Evolutionary conservation across 441 rosid genomes (phyloP), one percentile per base, ranked within the genome.

Genomic region (Mallotus japonicus): DNA sequence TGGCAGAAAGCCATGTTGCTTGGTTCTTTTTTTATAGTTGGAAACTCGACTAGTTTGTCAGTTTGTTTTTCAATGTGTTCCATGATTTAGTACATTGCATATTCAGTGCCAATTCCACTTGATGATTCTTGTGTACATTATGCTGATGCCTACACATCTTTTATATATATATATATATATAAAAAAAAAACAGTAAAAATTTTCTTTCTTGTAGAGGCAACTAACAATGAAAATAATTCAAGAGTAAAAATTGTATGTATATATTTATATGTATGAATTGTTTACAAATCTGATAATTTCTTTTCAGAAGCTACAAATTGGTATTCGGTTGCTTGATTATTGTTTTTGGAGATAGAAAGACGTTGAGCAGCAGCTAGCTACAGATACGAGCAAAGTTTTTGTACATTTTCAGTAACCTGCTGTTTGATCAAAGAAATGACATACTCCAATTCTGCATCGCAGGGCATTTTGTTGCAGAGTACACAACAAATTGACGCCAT

Each of bases 381-480:
- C 58, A 54, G 58, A 54, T 20, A 54, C 17, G 58, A 54, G 58
- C 12, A 28, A 28, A 16, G 65, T 34, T 46, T 56, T 20, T 44
- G 22, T 44, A 19, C 32, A 73, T 65, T 65, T 17, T 59, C 5
- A 28, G 62, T 28, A 15, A 32, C 71, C 15, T 57, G 12, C 19
- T 42, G 32, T 47, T 65, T 65, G 54, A 73, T 56, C 71, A 73
- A 65, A 65, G 65, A 19, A 73, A 73, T 56, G 22, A 54, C 70
- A 44, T 65, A 56, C 20, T 57, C 71, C 70, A 56, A 62, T n/a
- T 65, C 65, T 44, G 73, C 73, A 37, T 62, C 65, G 8, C 68
- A 75, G 20, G 65, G 73, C 13, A 69, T 40, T 54, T 6, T 63
- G 63, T 55, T 53, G 60, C 11, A 24, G 28, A 24, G 28, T 24